phyloP scores from a whole-genome alignment of 2,329 filamentous ascomycete species.

The Nannizzia gypsea region DNA sequence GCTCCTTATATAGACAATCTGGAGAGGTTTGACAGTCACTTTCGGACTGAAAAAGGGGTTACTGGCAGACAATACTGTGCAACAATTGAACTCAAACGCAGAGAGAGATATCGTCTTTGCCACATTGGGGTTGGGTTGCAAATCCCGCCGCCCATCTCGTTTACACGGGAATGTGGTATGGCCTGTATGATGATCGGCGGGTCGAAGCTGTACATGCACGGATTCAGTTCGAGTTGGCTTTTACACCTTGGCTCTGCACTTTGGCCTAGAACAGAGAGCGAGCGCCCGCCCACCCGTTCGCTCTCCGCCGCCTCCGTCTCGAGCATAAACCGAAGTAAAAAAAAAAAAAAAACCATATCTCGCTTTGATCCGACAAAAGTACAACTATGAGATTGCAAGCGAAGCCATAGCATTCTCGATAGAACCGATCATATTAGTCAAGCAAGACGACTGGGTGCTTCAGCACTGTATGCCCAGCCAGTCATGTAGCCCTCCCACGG shows the following conservation, averaged over 20 bases:
- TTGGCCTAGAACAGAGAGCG: too few species aligned
- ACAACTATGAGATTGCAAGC: not conserved
- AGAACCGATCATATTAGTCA: not conserved
- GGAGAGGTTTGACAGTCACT: not conserved
- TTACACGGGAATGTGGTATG: not conserved
- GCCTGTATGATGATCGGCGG: constrained; percentile 1
- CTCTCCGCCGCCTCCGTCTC: not conserved
- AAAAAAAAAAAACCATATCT: too few species aligned
- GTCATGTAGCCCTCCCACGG: not conserved
- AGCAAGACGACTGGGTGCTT: not conserved
- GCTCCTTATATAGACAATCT: constrained; percentile 12
- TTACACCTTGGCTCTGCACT: not conserved
- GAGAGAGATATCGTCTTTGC: constrained; percentile 2
- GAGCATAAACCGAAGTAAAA: not conserved
- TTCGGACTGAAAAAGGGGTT: constrained; percentile 1
- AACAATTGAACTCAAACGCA: not conserved
- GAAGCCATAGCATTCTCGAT: not conserved
- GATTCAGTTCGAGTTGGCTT: not conserved
- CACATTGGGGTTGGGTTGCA: constrained; percentile 2
- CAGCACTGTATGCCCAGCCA: not conserved
- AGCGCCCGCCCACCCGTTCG: too few species aligned
- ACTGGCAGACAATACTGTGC: constrained; percentile 5
- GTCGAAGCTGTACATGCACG: constrained; percentile 1
- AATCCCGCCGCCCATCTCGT: not conserved
- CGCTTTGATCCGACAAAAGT: too few species aligned